phyloP scores from a whole-genome alignment of 1,139 yeast genomes.

The Blastobotrys buckinghamii region DNA sequence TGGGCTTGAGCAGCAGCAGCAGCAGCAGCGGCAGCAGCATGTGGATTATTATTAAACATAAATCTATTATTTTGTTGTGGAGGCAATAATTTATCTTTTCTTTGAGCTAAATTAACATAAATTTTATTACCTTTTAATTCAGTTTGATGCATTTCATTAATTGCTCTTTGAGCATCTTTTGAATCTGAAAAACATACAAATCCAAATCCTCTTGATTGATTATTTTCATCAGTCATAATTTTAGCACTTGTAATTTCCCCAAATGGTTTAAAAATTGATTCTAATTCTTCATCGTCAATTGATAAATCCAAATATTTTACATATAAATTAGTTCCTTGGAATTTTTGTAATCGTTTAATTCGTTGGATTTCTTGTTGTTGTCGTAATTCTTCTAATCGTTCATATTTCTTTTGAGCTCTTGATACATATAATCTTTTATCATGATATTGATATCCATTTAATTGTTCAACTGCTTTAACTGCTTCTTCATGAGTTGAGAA shows the following conservation, averaged over 20 bases:
- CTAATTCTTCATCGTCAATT: slow-evolving; percentile 73
- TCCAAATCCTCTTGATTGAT: slow-evolving; percentile 90
- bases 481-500: slow-evolving; percentile 76
- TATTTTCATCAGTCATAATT: slow-evolving; percentile 83
- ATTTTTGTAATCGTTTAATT: slow-evolving; percentile 70
- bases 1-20: background rate
- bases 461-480: slow-evolving; percentile 69
- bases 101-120: slow-evolving; percentile 91
- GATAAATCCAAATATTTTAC: slow-evolving; percentile 82
- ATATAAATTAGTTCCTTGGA: slow-evolving; percentile 87
- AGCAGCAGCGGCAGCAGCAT: background rate
- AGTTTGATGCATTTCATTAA: slow-evolving; percentile 86
- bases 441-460: slow-evolving; percentile 68
- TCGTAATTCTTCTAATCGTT: slow-evolving; percentile 82
- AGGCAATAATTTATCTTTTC: slow-evolving; percentile 62
- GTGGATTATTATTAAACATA: too few relatives aligned
- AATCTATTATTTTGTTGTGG: too few relatives aligned
- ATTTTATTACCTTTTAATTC: slow-evolving; percentile 81
- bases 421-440: slow-evolving; percentile 79
- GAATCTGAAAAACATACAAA: slow-evolving; percentile 90
- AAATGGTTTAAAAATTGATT: slow-evolving; percentile 75
- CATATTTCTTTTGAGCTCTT: slow-evolving; percentile 91
- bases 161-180: slow-evolving; percentile 90
- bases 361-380: slow-evolving; percentile 75
- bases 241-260: slow-evolving; percentile 88